Evolutionary conservation across 192 early-diverging fungal species (phyloP), one percentile per base, ranked within the genome.

Genomic region (Spinellus fusiger): DNA sequence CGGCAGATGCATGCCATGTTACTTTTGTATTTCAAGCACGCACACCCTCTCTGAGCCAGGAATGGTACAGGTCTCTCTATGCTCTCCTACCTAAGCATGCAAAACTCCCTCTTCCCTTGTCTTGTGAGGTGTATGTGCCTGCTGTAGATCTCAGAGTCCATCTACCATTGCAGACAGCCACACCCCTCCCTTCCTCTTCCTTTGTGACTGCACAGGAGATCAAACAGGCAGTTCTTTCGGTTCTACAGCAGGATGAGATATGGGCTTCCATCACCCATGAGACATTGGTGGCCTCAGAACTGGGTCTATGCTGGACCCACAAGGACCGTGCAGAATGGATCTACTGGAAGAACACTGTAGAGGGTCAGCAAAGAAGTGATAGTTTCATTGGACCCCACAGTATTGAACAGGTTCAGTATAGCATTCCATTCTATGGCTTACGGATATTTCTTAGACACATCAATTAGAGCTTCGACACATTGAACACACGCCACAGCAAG

Each of bases 61-160:
- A 65, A 34, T 71, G 69, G 69, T 71, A 71, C 48, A 59, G 65
- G 54, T 40, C 62, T 0, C 1, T 71, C 6, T 71, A 71, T 16
- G 13, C 51, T 16, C 5, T 56, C 4, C 3, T 71, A 13, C 62
- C 69, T 0, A 27, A 20, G 9, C 1, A 38, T 28, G 50, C 31
- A 5, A 61, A 37, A 25, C 25, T 25, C 13, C 49, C 61, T 13
- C 40, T 48, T 18, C 56, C 63, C 1, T 58, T 52, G n/a, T 60
- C 34, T 37, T 61, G 53, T 26, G 69, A 71, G 28, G 57, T 71
- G 3, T 71, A 56, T 61, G 56, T 71, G 2, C 69, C 69, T 4
- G 13, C 26, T 3, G 46, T 65, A 1, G 47, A 65, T 44, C 0
- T 71, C 5, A 35, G 51, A 15, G 31, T 71, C 16, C 28, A 55